phyloP scores from a whole-genome alignment of 2,329 filamentous ascomycete species.

The Pleomassaria siparia region DNA sequence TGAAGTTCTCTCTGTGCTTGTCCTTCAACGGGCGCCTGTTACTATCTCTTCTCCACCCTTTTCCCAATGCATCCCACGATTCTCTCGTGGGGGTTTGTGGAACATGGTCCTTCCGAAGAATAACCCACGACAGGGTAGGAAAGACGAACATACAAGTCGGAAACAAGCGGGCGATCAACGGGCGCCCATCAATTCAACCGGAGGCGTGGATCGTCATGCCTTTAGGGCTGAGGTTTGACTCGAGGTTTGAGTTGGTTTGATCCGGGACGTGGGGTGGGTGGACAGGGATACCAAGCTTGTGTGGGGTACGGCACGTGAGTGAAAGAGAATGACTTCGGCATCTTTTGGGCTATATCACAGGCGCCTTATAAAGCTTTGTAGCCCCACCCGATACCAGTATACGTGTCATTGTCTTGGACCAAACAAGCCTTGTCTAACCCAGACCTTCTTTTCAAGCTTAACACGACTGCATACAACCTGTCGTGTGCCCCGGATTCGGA shows the following conservation, averaged over 20 bases:
- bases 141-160: neutral
- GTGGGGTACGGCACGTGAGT: constrained; percentile 8
- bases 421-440: constrained; percentile 6
- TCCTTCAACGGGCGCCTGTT: constrained; percentile 7
- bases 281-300: neutral
- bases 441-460: constrained; percentile 10
- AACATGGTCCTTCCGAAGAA: neutral
- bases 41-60: neutral
- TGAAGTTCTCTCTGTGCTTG: neutral
- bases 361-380: constrained; percentile 1
- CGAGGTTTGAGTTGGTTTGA: constrained; percentile 4
- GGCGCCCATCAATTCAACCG: neutral
- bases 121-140: neutral
- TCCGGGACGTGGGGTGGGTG: neutral
- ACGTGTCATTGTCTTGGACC: constrained; percentile 2
- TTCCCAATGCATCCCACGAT: neutral
- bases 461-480: constrained; percentile 20
- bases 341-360: constrained; percentile 4
- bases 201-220: constrained; percentile 2
- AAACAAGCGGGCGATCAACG: neutral
- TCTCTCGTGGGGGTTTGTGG: neutral
- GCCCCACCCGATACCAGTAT: constrained; percentile 6
- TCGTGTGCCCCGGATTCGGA: constrained; percentile 1
- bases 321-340: neutral
- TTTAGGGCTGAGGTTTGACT: constrained; percentile 3